Base-by-base conservation (phyloP, 176 grass and related monocot genomes). In the Dactylis glomerata region DNA sequence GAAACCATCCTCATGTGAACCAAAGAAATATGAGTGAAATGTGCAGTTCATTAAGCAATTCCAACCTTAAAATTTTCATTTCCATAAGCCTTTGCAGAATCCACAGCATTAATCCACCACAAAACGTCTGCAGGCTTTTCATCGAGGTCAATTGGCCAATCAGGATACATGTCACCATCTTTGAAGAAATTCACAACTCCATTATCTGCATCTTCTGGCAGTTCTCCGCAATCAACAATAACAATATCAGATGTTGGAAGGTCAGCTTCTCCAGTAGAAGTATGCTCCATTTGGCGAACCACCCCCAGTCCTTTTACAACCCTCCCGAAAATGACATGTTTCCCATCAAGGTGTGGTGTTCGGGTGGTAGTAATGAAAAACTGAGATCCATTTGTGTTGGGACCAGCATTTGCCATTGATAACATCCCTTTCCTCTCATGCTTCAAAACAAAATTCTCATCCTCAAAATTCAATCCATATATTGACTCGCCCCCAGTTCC, bases 391-490 rank as follows among this genome's bases (percentile, higher is more conserved):
- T 95, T 98, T 76, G 92, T 90, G 55, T 93, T 74, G 22, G 86
- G 84, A 55, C 95, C 95, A 82, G 87, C 38, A 92, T 93, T 98
- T 27, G 92, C 92, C 95, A 98, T 98, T 56, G 95, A 95, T 73
- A 98, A 38, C 87, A 98, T 92, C 70, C 96, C 93, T 90, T 98
- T 98, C 74, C 93, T 88, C 80, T 95, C 96, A 80, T 98, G 96
- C 80, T 92, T 98, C 73, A 93, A 31, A 75, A 87, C 45, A 91
- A 95, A 98, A 85, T 93, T 95, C 67, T 98, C 96, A 75, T 98
- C 96, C 20, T 88, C 92, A 87, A 98, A 98, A 59, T 93, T 92
- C 76, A 84, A 69, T 76, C 91, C 96, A 61, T 98, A 98, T 88
- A 98, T 93, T 22, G 96, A 95, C 46, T 93, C 91, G 28, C 93